These are phyloP conservation scores for Russula vinacea DNA, from an alignment of 768 basidiomycete species.

Conservation along the genomic window DNA sequence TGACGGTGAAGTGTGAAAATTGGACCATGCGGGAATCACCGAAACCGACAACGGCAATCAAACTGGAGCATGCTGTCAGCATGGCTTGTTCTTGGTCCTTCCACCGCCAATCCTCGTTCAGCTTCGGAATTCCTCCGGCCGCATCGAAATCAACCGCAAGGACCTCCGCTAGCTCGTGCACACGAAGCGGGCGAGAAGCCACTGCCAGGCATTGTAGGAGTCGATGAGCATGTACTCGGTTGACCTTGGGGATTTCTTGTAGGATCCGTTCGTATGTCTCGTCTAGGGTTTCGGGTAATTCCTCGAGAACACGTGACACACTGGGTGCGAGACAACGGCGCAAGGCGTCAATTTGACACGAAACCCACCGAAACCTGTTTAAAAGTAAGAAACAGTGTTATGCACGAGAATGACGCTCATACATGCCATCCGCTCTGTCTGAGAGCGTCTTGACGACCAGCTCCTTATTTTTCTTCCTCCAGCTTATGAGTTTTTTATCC, in stretches of 20 bases:
- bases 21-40: not conserved
- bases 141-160: not conserved
- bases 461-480: too few relatives aligned
- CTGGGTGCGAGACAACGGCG: constrained; percentile 1
- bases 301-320: not conserved
- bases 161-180: not conserved
- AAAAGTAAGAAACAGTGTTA: too few relatives aligned
- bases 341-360: not conserved
- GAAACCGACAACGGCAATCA: not conserved
- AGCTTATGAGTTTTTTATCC: too few relatives aligned
- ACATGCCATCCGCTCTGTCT: too few relatives aligned
- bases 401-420: too few relatives aligned
- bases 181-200: not conserved
- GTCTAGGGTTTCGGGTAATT: not conserved
- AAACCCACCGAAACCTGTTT: not conserved
- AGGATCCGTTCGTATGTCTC: constrained; percentile 1
- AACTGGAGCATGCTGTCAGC: not conserved
- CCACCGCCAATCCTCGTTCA: not conserved
- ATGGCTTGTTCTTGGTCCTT: constrained; percentile 2
- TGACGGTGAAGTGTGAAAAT: not conserved
- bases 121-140: not conserved
- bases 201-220: not conserved
- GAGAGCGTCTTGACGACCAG: too few relatives aligned
- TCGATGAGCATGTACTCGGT: not conserved
- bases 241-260: not conserved